Evolutionary conservation across 2,329 filamentous ascomycete genomes (phyloP).

Genomic region (Calonectria hongkongensis): DNA sequence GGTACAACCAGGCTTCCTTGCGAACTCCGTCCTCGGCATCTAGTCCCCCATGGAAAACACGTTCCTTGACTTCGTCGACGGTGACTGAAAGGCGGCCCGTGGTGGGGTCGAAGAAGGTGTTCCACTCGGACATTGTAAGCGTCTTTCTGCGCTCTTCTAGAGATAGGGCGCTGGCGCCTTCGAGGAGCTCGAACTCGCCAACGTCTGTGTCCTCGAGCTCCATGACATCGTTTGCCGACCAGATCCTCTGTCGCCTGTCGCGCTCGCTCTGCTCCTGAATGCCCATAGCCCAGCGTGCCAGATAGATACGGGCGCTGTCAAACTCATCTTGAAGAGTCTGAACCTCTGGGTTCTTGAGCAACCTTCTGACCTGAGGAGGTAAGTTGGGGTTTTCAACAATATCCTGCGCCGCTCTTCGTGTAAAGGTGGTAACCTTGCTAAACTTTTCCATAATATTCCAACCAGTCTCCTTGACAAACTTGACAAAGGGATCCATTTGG

Average conservation of each 20-base stretch:
- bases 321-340: constrained; percentile 98
- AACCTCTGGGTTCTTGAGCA: constrained; percentile 94
- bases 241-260: constrained; percentile 89
- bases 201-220: constrained; percentile 96
- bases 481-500: constrained; percentile 93
- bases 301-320: constrained; percentile 94
- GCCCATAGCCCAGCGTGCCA: constrained; percentile 98
- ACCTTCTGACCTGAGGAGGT: constrained; percentile 88
- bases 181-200: constrained; percentile 95
- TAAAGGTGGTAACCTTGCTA: constrained; percentile 98
- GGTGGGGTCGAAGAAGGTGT: constrained; percentile 86
- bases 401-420: constrained; percentile 91
- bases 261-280: constrained; percentile 97
- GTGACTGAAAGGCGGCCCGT: constrained; percentile 87
- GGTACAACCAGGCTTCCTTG: constrained; percentile 97
- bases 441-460: constrained; percentile 99
- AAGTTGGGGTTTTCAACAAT: constrained; percentile 93
- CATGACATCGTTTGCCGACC: constrained; percentile 93
- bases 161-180: constrained; percentile 83
- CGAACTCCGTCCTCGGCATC: constrained; percentile 92
- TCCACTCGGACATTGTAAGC: constrained; percentile 91
- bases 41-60: constrained; percentile 96
- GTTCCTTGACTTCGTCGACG: constrained; percentile 93
- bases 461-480: constrained; percentile 93
- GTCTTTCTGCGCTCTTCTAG: constrained; percentile 85